A percentile compares a stretch with the other conserved stretches of the same genome.
These are phyloP conservation scores for Leccinum glutinopallens DNA, from an alignment of 1,284 basidiomycete species.

Conservation along the genomic window DNA sequence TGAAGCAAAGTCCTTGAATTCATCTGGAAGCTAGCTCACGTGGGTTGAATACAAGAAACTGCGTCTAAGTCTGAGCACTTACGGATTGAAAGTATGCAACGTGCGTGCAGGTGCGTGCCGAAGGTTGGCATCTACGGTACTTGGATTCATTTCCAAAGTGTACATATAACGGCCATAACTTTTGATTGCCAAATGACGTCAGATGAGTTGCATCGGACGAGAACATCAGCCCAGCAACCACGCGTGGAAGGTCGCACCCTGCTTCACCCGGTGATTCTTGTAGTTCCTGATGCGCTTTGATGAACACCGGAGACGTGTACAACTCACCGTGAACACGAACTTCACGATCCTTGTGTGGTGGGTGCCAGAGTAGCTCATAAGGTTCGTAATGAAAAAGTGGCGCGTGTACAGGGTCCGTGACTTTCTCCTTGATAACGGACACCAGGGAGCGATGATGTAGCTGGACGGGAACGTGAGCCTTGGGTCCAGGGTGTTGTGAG, in stretches of 20 bases:
- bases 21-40: neutral
- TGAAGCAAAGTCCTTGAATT: neutral
- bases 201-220: constrained; percentile 2
- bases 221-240: neutral
- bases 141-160: neutral
- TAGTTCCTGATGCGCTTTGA: neutral
- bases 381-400: neutral
- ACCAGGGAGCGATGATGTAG: neutral
- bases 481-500: neutral
- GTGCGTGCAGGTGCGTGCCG: neutral
- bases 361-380: constrained; percentile 1
- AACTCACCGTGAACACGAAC: neutral
- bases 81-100: constrained; percentile 1
- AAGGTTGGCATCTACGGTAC: neutral
- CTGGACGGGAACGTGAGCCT: neutral
- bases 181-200: constrained; percentile 1
- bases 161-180: neutral
- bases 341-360: neutral
- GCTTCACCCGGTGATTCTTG: neutral
- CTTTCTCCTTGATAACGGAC: neutral
- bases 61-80: neutral
- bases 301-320: neutral
- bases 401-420: neutral
- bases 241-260: neutral
- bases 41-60: neutral